These are phyloP conservation scores for Coemansia biformis DNA, from an alignment of 192 early-diverging fungal genomes.

Conservation along the genomic window DNA sequence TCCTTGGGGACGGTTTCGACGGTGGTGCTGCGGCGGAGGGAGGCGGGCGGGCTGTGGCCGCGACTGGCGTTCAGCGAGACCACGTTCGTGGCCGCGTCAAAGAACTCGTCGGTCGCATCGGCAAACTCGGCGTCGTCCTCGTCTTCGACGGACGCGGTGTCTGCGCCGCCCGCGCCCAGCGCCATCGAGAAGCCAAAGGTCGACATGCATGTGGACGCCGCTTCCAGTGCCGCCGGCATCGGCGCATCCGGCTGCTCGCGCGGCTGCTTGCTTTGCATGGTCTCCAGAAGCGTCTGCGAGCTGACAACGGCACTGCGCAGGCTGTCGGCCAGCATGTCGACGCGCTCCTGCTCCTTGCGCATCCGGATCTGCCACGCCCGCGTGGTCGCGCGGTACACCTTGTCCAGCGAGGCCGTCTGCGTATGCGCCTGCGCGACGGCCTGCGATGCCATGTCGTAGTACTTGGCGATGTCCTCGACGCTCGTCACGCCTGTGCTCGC, in stretches of 20 bases:
- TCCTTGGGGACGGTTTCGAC: too few relatives aligned
- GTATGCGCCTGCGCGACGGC: constrained; percentile 26
- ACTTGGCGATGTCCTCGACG: constrained; percentile 21
- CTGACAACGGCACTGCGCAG: constrained; percentile 44
- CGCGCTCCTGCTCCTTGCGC: constrained; percentile 46
- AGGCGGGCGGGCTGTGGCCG: constrained; percentile 4
- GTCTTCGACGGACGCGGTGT: constrained; percentile 18
- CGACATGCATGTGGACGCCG: constrained; percentile 14
- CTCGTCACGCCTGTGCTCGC: constrained; percentile 9
- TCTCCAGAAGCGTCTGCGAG: constrained; percentile 34
- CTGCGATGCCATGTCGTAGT: constrained; percentile 25
- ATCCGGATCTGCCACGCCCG: constrained; percentile 29
- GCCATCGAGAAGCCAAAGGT: constrained; percentile 11
- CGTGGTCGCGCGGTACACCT: constrained; percentile 23
- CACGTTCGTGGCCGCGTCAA: constrained; percentile 54
- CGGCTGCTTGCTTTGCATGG: constrained; percentile 15
- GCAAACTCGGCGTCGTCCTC: constrained; percentile 51
- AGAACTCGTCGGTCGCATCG: constrained; percentile 59
- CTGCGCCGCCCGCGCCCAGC: not conserved
- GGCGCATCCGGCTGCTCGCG: not conserved
- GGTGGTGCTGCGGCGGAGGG: constrained; percentile 4
- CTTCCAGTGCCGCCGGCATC: constrained; percentile 10
- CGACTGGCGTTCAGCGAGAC: constrained; percentile 21
- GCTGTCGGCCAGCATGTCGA: constrained; percentile 49
- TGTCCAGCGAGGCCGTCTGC: constrained; percentile 19